A percentile compares a stretch with the other conserved stretches of the same genome.
phyloP scores from a whole-genome alignment of 1,284 basidiomycete species.

The Rhodotorula sp. region DNA sequence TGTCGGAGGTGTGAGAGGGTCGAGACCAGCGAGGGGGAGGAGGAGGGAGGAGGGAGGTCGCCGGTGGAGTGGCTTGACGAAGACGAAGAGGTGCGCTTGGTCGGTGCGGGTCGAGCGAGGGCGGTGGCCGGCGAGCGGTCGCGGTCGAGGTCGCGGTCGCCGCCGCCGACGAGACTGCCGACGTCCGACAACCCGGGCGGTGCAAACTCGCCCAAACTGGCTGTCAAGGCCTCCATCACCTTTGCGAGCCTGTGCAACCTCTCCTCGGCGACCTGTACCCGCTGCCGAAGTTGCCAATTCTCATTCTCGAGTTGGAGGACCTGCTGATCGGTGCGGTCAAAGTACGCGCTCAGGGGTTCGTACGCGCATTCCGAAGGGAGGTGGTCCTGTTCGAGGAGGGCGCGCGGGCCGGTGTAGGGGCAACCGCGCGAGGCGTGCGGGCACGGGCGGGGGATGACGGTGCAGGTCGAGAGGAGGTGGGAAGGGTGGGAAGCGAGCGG shows the following conservation, averaged over 20 bases:
- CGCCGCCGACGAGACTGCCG: background rate
- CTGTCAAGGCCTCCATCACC: background rate
- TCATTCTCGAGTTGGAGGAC: conserved; percentile 27
- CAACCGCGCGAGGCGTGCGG: conserved; percentile 31
- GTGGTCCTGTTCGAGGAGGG: conserved; percentile 20
- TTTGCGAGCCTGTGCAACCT: background rate
- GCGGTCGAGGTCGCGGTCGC: no score
- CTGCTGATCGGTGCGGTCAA: conserved; percentile 12
- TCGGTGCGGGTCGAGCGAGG: background rate
- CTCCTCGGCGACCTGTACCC: background rate
- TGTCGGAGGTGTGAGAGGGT: conserved; percentile 7
- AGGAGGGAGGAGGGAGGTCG: background rate
- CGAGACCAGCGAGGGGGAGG: background rate
- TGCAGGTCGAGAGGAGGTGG: conserved; percentile 21
- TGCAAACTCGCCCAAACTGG: conserved; percentile 7
- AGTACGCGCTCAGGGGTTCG: conserved; percentile 26
- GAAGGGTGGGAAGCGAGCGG: conserved; percentile 17
- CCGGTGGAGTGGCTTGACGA: background rate
- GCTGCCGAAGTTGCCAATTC: conserved; percentile 17
- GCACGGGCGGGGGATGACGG: conserved; percentile 23
- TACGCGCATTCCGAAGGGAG: conserved; percentile 30
- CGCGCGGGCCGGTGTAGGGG: conserved; percentile 13
- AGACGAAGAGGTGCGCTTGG: background rate
- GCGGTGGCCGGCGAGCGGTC: background rate
- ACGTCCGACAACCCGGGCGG: background rate